Base-by-base conservation (phyloP, 192 early-diverging fungal species). In the Phycomyces nitens region DNA sequence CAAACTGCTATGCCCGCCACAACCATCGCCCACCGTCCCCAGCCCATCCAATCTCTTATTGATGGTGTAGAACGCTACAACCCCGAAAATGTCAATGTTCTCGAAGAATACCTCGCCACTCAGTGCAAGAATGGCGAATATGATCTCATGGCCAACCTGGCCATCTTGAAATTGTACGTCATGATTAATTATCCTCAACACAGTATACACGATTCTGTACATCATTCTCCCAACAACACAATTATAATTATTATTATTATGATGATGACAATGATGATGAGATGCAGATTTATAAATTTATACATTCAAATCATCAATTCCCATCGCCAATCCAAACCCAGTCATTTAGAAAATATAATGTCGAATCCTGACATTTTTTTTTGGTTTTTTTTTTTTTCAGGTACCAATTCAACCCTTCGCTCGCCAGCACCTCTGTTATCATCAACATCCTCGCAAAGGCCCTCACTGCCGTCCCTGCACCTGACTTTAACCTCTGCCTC, bases 51-150 rank as follows among this genome's bases (percentile, higher is more conserved):
- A 66, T 80, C 75, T 18, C 75, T 93, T 50, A 84, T 93, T 16
- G 86, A 87, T 29, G 88, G 86, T 49, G 88, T 93, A 38, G 91
- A 93, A 74, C 83, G 91, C 67, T 95, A 97, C 89, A 94, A 97
- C 78, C 89, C 91, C 29, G 85, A 90, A 60, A 95, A 95, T 69
- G 81, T 92, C 55, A 80, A 84, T 38, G 79, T 90, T 21, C 80
- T 95, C 7, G 92, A 97, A 72, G 85, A 84, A 42, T 95, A 95
- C 74, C 82, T 97, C 10, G 77, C 75, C 23, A 75, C 81, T 22
- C 93, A 95, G 74, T 88, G 92, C 70, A 75, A 88, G 62, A 85
- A 81, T 71, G 80, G 88, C 64, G 87, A 88, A 61, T 91, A 91
- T 73, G 95, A 95, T 80, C 73, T 91, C 68, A 86, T 88, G 84